Evolutionary conservation across 2,329 filamentous ascomycete species (phyloP).

Genomic region (Botrytis sinoallii): DNA sequence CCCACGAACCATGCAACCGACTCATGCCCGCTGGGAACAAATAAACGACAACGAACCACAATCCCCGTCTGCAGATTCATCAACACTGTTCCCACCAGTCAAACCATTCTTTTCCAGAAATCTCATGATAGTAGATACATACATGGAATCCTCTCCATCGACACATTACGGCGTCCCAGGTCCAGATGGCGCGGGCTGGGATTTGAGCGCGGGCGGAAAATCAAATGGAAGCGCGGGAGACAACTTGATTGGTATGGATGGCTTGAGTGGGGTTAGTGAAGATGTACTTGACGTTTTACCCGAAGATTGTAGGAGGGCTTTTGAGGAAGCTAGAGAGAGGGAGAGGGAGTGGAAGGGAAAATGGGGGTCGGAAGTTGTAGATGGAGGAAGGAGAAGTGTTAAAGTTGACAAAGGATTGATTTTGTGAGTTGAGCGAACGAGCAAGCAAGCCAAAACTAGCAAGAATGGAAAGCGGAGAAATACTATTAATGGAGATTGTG

Average conservation of each 20-base stretch:
- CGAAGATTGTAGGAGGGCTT: conserved; percentile 67
- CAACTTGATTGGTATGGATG: conserved; percentile 40
- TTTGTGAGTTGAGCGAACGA: conserved; percentile 5
- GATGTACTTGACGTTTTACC: conserved; percentile 66
- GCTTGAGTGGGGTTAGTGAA: conserved; percentile 60
- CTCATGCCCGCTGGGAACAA: conserved; percentile 77
- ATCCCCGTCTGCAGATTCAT: conserved; percentile 7
- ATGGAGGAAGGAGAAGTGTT: conserved; percentile 51
- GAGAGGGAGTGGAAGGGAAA: conserved; percentile 70
- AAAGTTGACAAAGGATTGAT: conserved; percentile 57
- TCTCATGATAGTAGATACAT: conserved; percentile 60
- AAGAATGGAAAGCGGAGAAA: not conserved
- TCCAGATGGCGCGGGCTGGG: conserved; percentile 49
- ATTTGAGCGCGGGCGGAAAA: conserved; percentile 38
- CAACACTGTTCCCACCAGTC: conserved; percentile 51
- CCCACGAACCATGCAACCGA: conserved; percentile 84
- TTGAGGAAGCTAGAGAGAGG: conserved; percentile 61
- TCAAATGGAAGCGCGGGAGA: not conserved
- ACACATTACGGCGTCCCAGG: conserved; percentile 56
- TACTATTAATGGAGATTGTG: not conserved
- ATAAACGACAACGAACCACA: conserved; percentile 45
- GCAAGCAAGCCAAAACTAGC: not conserved
- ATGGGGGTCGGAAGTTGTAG: conserved; percentile 68
- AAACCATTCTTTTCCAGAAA: conserved; percentile 58
- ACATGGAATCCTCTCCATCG: conserved; percentile 55